Evolutionary conservation across 345 rosid genomes (phyloP).

Genomic region (Eucalyptus erythrocorys): DNA sequence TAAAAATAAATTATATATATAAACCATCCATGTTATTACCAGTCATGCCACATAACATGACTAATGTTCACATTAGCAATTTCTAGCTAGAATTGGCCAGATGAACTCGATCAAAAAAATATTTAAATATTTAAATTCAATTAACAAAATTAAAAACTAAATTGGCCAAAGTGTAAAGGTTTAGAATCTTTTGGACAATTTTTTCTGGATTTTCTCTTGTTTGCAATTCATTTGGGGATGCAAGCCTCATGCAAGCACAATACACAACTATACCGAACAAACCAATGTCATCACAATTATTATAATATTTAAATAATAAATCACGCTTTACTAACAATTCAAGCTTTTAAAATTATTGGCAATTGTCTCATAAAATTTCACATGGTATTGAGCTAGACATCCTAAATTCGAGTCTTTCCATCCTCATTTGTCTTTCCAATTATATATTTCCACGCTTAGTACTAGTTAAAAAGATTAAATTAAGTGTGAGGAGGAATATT

Average conservation of each 20-base stretch:
- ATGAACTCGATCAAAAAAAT: background rate
- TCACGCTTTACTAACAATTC: background rate
- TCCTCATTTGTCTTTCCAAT: too few relatives aligned
- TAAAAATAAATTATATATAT: too few relatives aligned
- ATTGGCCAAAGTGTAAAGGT: background rate
- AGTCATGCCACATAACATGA: background rate
- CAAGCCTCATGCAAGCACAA: background rate
- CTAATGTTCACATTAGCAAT: background rate
- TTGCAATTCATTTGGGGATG: background rate
- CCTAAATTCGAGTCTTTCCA: background rate
- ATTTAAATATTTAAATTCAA: too few relatives aligned
- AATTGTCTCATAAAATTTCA: too few relatives aligned
- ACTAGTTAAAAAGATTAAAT: too few relatives aligned
- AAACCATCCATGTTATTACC: background rate
- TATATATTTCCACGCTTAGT: too few relatives aligned
- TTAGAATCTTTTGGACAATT: accelerated
- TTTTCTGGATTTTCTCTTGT: background rate
- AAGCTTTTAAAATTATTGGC: background rate
- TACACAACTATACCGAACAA: background rate
- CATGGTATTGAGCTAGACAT: too few relatives aligned
- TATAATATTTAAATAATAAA: too few relatives aligned
- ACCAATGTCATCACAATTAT: background rate
- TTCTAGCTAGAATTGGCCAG: too few relatives aligned
- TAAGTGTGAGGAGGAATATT: too few relatives aligned
- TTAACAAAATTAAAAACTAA: background rate